These are phyloP conservation scores for Phytophthora ramorum DNA, from an alignment of 352 stramenopile genomes.

Conservation along the genomic window DNA sequence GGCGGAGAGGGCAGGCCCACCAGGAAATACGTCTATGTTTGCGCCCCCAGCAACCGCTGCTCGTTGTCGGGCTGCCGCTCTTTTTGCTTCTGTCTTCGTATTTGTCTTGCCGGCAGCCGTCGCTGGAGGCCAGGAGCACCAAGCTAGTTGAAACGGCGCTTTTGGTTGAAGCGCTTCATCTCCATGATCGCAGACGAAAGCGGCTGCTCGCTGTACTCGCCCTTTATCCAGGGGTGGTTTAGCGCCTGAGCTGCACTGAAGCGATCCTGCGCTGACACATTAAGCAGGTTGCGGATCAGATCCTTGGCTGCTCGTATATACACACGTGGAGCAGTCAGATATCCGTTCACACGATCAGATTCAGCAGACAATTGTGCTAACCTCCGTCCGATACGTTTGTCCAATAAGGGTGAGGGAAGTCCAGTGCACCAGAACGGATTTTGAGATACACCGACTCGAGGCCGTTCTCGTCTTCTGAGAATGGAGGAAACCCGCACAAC, in stretches of 20 bases:
- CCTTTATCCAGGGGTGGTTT: conserved; percentile 89
- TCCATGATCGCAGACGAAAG: conserved; percentile 85
- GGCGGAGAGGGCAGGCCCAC: conserved; percentile 32
- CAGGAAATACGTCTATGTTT: conserved; percentile 59
- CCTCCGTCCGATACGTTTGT: conserved; percentile 86
- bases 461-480: conserved; percentile 82
- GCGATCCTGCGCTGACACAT: conserved; percentile 72
- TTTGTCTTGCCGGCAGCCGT: conserved; percentile 31
- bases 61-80: conserved; percentile 27
- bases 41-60: conserved; percentile 38
- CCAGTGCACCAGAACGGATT: conserved; percentile 79
- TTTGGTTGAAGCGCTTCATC: conserved; percentile 92
- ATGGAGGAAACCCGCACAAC: conserved; percentile 86
- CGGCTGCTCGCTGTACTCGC: conserved; percentile 80
- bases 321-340: conserved; percentile 9
- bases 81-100: conserved; percentile 25
- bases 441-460: conserved; percentile 88
- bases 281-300: conserved; percentile 83
- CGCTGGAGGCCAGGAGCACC: conserved; percentile 30
- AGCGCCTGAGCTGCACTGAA: conserved; percentile 76
- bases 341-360: conserved; percentile 2
- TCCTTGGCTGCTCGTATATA: conserved; percentile 64
- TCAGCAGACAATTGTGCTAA: conserved; percentile 22
- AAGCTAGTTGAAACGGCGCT: conserved; percentile 83
- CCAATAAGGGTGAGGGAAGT: conserved; percentile 88